Conservation (phyloP, 139 green algal species). For the Nannochloris sp. region DNA sequence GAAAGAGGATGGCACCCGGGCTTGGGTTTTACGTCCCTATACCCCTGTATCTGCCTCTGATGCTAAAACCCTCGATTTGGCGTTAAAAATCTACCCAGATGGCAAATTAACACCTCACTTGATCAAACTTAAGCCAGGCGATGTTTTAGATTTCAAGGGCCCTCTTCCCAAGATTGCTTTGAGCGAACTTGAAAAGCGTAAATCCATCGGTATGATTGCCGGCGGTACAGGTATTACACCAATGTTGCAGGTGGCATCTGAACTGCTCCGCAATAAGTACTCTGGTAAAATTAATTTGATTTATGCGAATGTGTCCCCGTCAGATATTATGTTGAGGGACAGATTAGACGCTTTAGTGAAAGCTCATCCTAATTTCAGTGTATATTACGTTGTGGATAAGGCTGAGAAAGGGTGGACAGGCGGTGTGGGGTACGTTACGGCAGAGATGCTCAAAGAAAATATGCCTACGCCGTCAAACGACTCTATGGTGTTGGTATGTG, state of each 20-base stretch:
- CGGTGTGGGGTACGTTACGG: constrained; percentile 27
- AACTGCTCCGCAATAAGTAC: constrained; percentile 42
- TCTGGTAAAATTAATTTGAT: constrained; percentile 54
- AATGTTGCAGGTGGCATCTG: constrained; percentile 61
- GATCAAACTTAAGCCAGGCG: constrained; percentile 4
- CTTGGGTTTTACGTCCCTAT: constrained; percentile 59
- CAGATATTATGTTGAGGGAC: constrained; percentile 60
- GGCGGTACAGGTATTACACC: constrained; percentile 64
- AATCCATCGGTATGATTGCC: constrained; percentile 65
- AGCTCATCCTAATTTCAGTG: constrained; percentile 43
- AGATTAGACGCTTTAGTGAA: constrained; percentile 49
- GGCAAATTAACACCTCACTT: constrained; percentile 24
- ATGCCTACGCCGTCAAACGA: constrained; percentile 44
- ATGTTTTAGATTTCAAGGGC: constrained; percentile 24
- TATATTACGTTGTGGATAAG: constrained; percentile 60
- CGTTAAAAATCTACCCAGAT: constrained; percentile 13
- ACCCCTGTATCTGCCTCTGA: constrained; percentile 43
- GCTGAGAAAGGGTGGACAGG: constrained; percentile 23
- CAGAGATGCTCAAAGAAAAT: constrained; percentile 40
- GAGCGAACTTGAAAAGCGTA: constrained; percentile 40
- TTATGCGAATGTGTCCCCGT: constrained; percentile 53
- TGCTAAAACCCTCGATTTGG: constrained; percentile 37
- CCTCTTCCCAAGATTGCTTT: constrained; percentile 69
- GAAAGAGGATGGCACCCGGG: constrained; percentile 42
- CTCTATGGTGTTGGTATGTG: constrained; percentile 61